Evolutionary conservation across 441 rosid species (phyloP).

Genomic region (Croton laevigatus): DNA sequence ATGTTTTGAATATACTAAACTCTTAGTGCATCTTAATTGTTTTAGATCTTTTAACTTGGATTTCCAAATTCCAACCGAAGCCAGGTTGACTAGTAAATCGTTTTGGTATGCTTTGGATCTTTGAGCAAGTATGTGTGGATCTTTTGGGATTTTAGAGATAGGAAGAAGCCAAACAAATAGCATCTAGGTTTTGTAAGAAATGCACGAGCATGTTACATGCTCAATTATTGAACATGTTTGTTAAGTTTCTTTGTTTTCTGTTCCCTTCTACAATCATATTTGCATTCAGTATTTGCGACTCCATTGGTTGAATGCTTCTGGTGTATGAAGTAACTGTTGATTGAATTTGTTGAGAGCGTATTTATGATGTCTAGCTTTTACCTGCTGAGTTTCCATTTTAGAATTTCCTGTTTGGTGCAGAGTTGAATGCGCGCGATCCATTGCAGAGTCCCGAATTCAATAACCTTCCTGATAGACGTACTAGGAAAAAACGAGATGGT

Average conservation of each 20-base stretch:
- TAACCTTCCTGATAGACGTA: slow-evolving; percentile 53
- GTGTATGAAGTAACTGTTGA: neutral
- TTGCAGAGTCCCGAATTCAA: slow-evolving; percentile 54
- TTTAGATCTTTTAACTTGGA: neutral
- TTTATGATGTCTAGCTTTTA: neutral
- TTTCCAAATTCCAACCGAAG: neutral
- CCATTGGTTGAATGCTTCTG: neutral
- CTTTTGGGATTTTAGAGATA: neutral
- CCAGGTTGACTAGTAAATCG: neutral
- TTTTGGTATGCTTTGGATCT: slow-evolving; percentile 1
- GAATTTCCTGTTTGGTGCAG: slow-evolving; percentile 36
- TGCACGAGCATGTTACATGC: neutral
- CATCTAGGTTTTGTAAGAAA: neutral
- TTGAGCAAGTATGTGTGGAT: neutral
- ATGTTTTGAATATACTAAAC: neutral
- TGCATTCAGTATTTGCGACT: neutral
- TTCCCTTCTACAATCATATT: neutral
- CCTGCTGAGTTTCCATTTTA: slow-evolving; percentile 7
- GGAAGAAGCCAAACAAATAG: neutral
- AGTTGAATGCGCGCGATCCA: slow-evolving; percentile 41
- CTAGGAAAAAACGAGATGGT: slow-evolving; percentile 65
- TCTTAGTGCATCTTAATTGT: slow-evolving; percentile 1
- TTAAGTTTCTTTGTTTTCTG: neutral
- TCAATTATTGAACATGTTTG: neutral
- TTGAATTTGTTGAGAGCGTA: neutral